A percentile compares a stretch with the other conserved stretches of the same genome.
Conservation (phyloP, 441 rosid genomes). For the Gossypium gossypioides region DNA sequence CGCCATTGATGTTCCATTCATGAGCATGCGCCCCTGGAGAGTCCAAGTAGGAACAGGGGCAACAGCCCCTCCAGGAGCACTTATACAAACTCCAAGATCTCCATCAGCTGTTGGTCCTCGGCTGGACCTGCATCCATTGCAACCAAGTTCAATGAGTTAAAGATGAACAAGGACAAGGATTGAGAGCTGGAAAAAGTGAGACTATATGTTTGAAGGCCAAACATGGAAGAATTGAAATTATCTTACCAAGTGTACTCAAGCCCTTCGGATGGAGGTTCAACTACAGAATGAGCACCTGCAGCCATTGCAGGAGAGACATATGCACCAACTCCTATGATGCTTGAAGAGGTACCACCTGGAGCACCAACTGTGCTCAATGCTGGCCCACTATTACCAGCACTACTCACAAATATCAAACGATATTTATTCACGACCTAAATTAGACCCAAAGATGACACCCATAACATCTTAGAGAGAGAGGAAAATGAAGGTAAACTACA, state of each 20-base stretch:
- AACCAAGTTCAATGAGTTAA: slow-evolving; percentile 15
- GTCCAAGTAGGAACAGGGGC: slow-evolving; percentile 99
- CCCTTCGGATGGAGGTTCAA: slow-evolving; percentile 90
- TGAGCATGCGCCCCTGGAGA: slow-evolving; percentile 94
- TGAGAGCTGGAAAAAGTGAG: neutral
- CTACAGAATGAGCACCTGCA: slow-evolving; percentile 84
- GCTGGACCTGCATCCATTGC: slow-evolving; percentile 71
- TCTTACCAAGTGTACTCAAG: slow-evolving; percentile 87
- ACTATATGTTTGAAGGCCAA: slow-evolving; percentile 2
- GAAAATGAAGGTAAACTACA: slow-evolving; percentile 6
- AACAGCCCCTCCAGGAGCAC: slow-evolving; percentile 99
- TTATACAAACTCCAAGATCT: slow-evolving; percentile 85
- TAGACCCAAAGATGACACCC: slow-evolving; percentile 9
- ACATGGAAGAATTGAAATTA: slow-evolving; percentile 15
- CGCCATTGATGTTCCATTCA: slow-evolving; percentile 99
- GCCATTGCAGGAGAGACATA: slow-evolving; percentile 99
- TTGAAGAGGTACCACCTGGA: slow-evolving; percentile 93
- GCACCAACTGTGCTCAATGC: slow-evolving; percentile 95
- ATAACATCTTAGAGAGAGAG: slow-evolving; percentile 13
- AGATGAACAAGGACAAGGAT: slow-evolving; percentile 9
- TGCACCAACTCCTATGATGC: slow-evolving; percentile 96
- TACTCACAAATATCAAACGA: slow-evolving; percentile 78
- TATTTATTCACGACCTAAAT: slow-evolving; percentile 81
- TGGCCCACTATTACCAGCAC: slow-evolving; percentile 99
- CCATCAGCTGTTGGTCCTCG: slow-evolving; percentile 98